Percentiles rank a stretch among this genome's conserved stretches.
Conservation (phyloP, 1,139 yeast species). For the Kodamaea anthophila region DNA sequence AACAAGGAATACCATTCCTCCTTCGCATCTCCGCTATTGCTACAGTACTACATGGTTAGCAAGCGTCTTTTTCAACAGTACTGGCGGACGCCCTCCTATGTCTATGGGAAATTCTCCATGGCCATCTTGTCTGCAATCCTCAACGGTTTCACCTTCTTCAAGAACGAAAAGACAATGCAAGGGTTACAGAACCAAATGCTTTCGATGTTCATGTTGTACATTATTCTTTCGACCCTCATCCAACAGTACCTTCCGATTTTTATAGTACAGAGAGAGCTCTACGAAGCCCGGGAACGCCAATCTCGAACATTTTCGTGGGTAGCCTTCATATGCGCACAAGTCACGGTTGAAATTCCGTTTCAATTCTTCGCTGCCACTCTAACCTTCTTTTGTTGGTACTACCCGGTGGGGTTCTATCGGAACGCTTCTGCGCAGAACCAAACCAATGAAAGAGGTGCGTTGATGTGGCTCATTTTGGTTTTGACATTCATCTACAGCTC, state of each 20-base stretch:
- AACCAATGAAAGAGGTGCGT: constrained; percentile 49
- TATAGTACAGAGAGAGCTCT: constrained; percentile 67
- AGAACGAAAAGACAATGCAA: constrained; percentile 53
- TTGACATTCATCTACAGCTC: constrained; percentile 55
- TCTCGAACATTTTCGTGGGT: constrained; percentile 48
- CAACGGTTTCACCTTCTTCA: constrained; percentile 72
- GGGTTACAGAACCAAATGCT: constrained; percentile 57
- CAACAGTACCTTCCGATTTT: constrained; percentile 74
- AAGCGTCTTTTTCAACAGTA: constrained; percentile 55
- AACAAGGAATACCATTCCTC: constrained; percentile 18
- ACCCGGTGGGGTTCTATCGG: constrained; percentile 36
- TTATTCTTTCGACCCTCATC: constrained; percentile 46
- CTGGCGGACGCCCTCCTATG: constrained; percentile 69
- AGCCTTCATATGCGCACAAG: constrained; percentile 35
- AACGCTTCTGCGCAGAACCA: constrained; percentile 26
- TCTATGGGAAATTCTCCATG: constrained; percentile 59
- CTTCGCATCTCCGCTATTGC: constrained; percentile 41
- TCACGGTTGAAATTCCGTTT: constrained; percentile 33
- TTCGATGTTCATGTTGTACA: constrained; percentile 50
- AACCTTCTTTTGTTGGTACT: constrained; percentile 36
- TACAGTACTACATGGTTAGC: constrained; percentile 49
- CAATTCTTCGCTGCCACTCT: constrained; percentile 29
- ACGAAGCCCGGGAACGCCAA: constrained; percentile 65
- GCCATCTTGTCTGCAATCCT: constrained; percentile 48
- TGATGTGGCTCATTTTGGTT: constrained; percentile 54